Conservation (phyloP, 2,329 filamentous ascomycete genomes). For the Claviceps capensis region DNA sequence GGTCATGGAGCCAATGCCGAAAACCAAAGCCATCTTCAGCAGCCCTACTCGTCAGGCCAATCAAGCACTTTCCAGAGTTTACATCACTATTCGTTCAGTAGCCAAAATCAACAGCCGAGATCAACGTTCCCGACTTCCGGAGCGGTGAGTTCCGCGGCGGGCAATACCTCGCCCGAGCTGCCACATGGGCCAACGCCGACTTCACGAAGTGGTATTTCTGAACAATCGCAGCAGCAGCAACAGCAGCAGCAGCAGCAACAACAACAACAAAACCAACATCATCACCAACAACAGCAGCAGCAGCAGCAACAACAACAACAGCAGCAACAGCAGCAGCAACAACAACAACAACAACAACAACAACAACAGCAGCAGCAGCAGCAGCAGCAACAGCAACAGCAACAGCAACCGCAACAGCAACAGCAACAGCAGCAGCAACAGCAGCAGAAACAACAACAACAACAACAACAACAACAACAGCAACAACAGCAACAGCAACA, state of each 20-base stretch:
- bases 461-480: background rate
- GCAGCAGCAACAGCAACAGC: constrained; percentile 30
- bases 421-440: background rate
- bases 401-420: background rate
- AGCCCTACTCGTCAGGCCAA: constrained; percentile 42
- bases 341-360: constrained; percentile 17
- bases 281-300: background rate
- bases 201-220: constrained; percentile 20
- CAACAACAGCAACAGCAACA: background rate
- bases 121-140: constrained; percentile 34
- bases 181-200: constrained; percentile 20
- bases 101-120: constrained; percentile 18
- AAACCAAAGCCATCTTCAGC: constrained; percentile 49
- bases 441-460: constrained; percentile 21
- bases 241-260: constrained; percentile 15
- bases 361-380: constrained; percentile 21
- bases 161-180: constrained; percentile 30
- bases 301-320: constrained; percentile 19
- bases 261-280: background rate
- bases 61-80: constrained; percentile 11
- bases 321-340: constrained; percentile 24
- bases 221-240: constrained; percentile 26
- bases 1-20: constrained; percentile 51
- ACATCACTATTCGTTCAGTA: constrained; percentile 7
- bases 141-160: constrained; percentile 20